phyloP scores from a whole-genome alignment of 495 filamentous ascomycete species.

The Cladorrhinum samala region DNA sequence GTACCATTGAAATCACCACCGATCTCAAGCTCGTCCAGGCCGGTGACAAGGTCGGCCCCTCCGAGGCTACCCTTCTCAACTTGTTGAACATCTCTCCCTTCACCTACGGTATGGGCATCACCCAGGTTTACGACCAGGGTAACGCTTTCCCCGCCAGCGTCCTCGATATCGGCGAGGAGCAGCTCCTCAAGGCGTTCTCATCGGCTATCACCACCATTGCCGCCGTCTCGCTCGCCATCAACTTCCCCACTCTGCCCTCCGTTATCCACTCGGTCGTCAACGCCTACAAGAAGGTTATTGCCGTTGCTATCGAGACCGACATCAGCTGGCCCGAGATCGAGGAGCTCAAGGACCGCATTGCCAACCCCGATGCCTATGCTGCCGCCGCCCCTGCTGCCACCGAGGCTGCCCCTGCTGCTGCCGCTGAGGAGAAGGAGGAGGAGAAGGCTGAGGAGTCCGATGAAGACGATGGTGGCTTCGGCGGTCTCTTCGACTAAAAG shows the following conservation, averaged over 20 bases:
- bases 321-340: slow-evolving; percentile 94
- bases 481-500: slow-evolving; percentile 60
- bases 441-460: slow-evolving; percentile 56
- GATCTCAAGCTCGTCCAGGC: slow-evolving; percentile 97
- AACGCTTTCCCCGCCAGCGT: slow-evolving; percentile 80
- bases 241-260: slow-evolving; percentile 95
- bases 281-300: slow-evolving; percentile 92
- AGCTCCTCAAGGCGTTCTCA: slow-evolving; percentile 79
- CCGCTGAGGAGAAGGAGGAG: slow-evolving; percentile 52
- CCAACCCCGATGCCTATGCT: slow-evolving; percentile 94
- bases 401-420: slow-evolving; percentile 47
- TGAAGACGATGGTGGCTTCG: slow-evolving; percentile 50
- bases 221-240: slow-evolving; percentile 78
- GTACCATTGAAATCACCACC: slow-evolving; percentile 99
- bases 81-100: slow-evolving; percentile 99
- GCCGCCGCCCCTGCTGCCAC: slow-evolving; percentile 65
- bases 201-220: slow-evolving; percentile 82
- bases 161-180: slow-evolving; percentile 87
- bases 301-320: slow-evolving; percentile 85
- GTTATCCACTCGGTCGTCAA: slow-evolving; percentile 94
- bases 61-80: slow-evolving; percentile 97
- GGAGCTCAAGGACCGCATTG: slow-evolving; percentile 96
- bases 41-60: slow-evolving; percentile 89
- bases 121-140: slow-evolving; percentile 93
- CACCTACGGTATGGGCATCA: slow-evolving; percentile 97